Percentiles rank a stretch among this genome's conserved stretches.
These are phyloP conservation scores for Cinchona pubescens DNA, from an alignment of 257 asterid genomes.

Conservation along the genomic window DNA sequence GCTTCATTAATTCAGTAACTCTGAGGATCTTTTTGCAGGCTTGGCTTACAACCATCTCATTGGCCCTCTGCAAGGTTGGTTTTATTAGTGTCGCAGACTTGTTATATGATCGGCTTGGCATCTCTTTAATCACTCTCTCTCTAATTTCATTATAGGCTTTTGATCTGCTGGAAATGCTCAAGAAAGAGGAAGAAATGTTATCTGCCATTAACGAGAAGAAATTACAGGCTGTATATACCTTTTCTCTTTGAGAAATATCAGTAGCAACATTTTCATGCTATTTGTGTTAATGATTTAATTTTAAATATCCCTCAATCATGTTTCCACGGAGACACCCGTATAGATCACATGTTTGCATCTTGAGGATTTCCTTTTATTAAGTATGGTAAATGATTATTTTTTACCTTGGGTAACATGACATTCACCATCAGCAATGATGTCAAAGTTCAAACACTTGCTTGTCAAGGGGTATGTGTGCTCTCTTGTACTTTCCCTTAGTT, in stretches of 20 bases:
- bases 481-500: neutral
- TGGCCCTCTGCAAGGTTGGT: conserved; percentile 91
- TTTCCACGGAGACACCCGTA: neutral
- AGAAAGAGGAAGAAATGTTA: conserved; percentile 92
- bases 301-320: no score
- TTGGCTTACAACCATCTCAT: conserved; percentile 74
- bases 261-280: neutral
- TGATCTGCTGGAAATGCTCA: conserved; percentile 91
- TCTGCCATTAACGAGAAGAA: conserved; percentile 66
- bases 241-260: conserved; percentile 3
- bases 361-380: neutral
- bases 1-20: neutral
- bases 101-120: neutral
- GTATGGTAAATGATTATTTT: neutral
- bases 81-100: conserved; percentile 11
- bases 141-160: conserved; percentile 52
- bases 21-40: conserved; percentile 52
- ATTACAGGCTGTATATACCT: conserved; percentile 59
- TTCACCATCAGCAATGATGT: conserved; percentile 2
- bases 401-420: neutral
- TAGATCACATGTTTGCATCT: neutral
- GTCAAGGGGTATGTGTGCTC: neutral
- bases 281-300: neutral
- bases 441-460: neutral
- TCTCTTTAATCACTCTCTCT: conserved; percentile 9